Evolutionary conservation across 1,284 basidiomycete genomes (phyloP).

Genomic region (Ganoderma boninense): DNA sequence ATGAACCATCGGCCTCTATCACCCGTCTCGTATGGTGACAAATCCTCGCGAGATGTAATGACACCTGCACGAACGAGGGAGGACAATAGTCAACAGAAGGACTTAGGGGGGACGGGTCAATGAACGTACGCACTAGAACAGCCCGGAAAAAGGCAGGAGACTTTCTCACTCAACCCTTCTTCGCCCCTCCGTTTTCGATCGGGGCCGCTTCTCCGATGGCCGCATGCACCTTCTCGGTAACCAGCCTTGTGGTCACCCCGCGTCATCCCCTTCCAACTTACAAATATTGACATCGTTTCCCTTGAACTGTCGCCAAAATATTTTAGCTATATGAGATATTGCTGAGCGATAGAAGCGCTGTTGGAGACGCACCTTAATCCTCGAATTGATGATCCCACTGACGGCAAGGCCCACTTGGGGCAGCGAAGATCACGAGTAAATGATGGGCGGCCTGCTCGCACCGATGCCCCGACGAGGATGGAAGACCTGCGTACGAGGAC

Average conservation of each 20-base stretch:
- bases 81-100: neutral
- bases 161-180: conserved; percentile 50
- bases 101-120: neutral
- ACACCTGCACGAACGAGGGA: neutral
- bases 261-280: conserved; percentile 87
- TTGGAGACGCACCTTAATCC: conserved; percentile 58
- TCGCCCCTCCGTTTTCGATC: conserved; percentile 44
- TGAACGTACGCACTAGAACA: neutral
- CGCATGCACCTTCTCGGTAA: conserved; percentile 94
- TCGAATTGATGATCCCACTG: conserved; percentile 73
- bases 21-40: neutral
- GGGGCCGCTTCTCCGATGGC: conserved; percentile 61
- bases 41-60: neutral
- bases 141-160: neutral
- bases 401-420: conserved; percentile 85
- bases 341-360: neutral
- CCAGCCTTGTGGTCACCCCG: conserved; percentile 94
- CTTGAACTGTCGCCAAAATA: conserved; percentile 32
- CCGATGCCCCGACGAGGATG: neutral
- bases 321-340: neutral
- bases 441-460: conserved; percentile 79
- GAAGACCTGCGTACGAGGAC: neutral
- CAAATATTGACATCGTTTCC: conserved; percentile 87
- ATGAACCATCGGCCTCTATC: neutral
- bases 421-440: conserved; percentile 97